A percentile compares a stretch with the other conserved stretches of the same genome.
These are phyloP conservation scores for Toxoplasma gondii DNA, from an alignment of 169 alveolate genomes.

Conservation along the genomic window DNA sequence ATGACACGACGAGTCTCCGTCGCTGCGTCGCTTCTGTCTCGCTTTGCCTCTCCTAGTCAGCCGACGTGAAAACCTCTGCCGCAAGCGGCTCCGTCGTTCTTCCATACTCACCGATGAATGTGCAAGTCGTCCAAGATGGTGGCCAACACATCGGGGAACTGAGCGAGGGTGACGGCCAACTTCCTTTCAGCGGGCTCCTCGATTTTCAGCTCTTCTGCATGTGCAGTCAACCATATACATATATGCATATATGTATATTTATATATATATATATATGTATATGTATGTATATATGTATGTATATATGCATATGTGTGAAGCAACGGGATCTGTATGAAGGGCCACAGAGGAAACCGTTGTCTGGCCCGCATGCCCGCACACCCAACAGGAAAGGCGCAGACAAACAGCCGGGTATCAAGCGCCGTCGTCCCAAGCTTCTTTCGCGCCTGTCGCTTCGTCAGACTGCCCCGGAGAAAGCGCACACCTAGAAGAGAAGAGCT, in stretches of 20 bases:
- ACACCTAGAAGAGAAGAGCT: no score
- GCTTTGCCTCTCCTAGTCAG: no score
- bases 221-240: not conserved
- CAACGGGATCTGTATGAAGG: not conserved
- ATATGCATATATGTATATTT: not conserved
- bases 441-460: no score
- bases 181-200: slow-evolving; percentile 78
- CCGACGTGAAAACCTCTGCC: no score
- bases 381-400: no score
- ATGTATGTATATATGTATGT: not conserved
- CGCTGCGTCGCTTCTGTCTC: no score
- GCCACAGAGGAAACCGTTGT: no score
- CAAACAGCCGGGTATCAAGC: no score
- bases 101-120: slow-evolving; percentile 74
- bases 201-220: slow-evolving; percentile 57
- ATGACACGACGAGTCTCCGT: no score
- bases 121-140: slow-evolving; percentile 81
- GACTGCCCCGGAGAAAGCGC: no score
- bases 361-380: no score
- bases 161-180: slow-evolving; percentile 81
- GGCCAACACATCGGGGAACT: slow-evolving; percentile 91
- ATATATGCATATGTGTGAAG: not conserved
- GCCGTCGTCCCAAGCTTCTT: no score
- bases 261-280: not conserved
- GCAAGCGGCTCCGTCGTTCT: not conserved